Conservation (phyloP, 1,284 basidiomycete species). For the Crocinoboletus sp. region DNA sequence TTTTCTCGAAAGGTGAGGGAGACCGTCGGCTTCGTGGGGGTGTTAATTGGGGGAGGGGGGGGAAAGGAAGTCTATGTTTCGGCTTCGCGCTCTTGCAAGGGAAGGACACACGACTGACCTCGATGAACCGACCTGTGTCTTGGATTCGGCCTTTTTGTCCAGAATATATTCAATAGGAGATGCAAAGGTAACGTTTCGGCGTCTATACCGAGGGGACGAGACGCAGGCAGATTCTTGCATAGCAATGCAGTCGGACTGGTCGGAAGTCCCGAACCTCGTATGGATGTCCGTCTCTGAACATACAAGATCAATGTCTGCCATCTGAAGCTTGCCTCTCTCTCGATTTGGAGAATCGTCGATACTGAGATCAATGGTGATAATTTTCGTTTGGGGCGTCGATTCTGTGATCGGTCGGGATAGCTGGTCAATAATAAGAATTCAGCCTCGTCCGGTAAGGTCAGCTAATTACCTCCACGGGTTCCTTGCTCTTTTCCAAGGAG, state of each 20-base stretch:
- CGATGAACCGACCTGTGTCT: constrained; percentile 1
- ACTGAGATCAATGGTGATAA: constrained; percentile 29
- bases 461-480: constrained; percentile 11
- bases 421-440: constrained; percentile 12
- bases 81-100: neutral
- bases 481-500: constrained; percentile 3
- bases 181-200: constrained; percentile 28
- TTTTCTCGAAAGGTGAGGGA: constrained; percentile 3
- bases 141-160: constrained; percentile 1
- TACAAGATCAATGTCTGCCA: neutral
- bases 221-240: constrained; percentile 1
- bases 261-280: neutral
- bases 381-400: constrained; percentile 10
- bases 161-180: constrained; percentile 24
- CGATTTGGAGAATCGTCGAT: constrained; percentile 16
- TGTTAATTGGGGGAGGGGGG: neutral
- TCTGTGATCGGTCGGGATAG: constrained; percentile 1
- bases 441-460: neutral
- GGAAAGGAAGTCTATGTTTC: neutral
- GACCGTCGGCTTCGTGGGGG: neutral
- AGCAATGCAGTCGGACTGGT: neutral
- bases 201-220: constrained; percentile 10
- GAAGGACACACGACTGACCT: constrained; percentile 5
- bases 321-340: neutral
- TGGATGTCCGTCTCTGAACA: neutral